Base-by-base conservation (phyloP, 345 rosid genomes). In the Camelina neglecta region DNA sequence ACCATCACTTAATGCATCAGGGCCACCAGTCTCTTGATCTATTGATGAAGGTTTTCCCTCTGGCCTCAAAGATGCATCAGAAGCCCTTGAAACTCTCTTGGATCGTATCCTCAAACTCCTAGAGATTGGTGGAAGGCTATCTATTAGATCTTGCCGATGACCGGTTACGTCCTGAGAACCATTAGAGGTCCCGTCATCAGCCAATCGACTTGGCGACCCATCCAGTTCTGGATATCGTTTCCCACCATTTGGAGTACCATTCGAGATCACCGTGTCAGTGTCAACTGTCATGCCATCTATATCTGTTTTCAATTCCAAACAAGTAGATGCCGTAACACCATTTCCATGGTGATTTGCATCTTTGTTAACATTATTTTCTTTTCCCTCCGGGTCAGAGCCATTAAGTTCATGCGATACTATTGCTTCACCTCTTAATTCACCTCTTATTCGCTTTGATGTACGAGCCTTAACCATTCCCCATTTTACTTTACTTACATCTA, bases 381-480 rank as follows among this genome's bases (percentile, higher is more conserved):
- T 84, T 65, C 47, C 80, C 74, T 69, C 75, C 51, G 53, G 60
- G 67, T 79, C 78, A 81, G 83, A 73, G 64, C 68, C 73, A 33
- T 75, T 61, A 77, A 55, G 64, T 42, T 78, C 72, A 72, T 77
- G 85, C 21, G 59, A 74, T 63, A 85, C 72, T 58, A 64, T 18
- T 9, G 82, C 75, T 83, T 89, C 89, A 71, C 88, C 73, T 82
- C 85, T 89, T 65, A 67, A 74, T 83, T 89, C 89, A 71, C 88
- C 73, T 82, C 85, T 89, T 65, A 67, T 84, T 60, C 90, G 91
- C 82, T 91, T 93, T 36, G 86, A 73, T 48, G 92, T 83, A 55
- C 99, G 97, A 48, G 88, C 88, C 86, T 75, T 96, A 67, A 78
- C 91, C 51, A 85, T 89, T 81, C 96, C 99, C 99, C 99, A 96